Percentiles rank a stretch among this genome's conserved stretches.
phyloP scores from a whole-genome alignment of 2,329 filamentous ascomycete genomes.

The Diaporthe caulivora region DNA sequence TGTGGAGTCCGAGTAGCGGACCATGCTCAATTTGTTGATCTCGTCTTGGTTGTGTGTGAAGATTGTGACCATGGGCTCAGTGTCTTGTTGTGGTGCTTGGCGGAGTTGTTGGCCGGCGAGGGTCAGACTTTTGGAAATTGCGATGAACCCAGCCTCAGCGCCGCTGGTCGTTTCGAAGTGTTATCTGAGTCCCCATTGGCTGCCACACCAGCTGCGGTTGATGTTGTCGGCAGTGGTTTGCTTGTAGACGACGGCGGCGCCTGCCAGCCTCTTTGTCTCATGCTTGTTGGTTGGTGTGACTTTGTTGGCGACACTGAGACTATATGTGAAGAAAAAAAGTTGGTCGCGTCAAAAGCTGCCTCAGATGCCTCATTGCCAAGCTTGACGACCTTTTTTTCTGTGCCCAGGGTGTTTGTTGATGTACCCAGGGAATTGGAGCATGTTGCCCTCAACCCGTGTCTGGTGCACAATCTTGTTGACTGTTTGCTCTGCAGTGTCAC shows the following conservation, averaged over 20 bases:
- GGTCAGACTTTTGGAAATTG: background rate
- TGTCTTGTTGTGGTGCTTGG: background rate
- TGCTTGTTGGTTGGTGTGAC: background rate
- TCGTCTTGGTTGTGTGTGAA: background rate
- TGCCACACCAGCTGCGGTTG: background rate
- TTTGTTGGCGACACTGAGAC: background rate
- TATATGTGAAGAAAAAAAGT: conserved; percentile 8
- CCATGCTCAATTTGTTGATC: background rate
- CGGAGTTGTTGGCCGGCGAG: background rate
- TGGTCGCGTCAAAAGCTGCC: conserved; percentile 8
- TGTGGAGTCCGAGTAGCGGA: background rate
- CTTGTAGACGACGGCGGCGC: conserved; percentile 15
- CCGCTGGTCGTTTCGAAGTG: background rate
- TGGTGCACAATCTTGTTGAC: background rate
- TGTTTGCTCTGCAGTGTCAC: background rate
- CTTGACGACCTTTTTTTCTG: background rate
- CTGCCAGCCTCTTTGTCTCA: background rate
- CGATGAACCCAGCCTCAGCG: background rate
- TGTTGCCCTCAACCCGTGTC: background rate
- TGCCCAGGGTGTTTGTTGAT: background rate
- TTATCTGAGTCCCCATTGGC: background rate
- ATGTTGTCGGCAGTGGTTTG: background rate
- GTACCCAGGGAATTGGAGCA: background rate
- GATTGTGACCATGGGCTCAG: background rate
- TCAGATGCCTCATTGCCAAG: background rate